Percentiles rank a stretch among this genome's conserved stretches.
phyloP scores from a whole-genome alignment of 2,329 filamentous ascomycete species.

The Exophiala alcalophila region DNA sequence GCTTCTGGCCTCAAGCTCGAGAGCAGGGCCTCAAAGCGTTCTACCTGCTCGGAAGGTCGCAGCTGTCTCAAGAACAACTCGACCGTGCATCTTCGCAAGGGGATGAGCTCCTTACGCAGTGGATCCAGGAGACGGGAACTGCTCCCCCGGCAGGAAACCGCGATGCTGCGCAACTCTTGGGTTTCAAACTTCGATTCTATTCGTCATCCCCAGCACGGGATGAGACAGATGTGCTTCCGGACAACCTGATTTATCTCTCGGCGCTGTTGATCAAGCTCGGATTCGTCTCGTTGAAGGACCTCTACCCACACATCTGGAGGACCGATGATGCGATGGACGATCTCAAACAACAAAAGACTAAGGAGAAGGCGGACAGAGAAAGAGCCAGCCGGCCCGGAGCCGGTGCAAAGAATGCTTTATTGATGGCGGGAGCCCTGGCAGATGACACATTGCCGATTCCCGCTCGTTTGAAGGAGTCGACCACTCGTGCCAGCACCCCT shows the following conservation, averaged over 20 bases:
- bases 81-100: slow-evolving; percentile 39
- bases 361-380: slow-evolving; percentile 77
- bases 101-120: slow-evolving; percentile 61
- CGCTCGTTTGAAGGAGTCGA: slow-evolving; percentile 51
- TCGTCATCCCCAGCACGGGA: slow-evolving; percentile 70
- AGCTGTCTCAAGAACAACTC: slow-evolving; percentile 59
- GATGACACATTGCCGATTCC: slow-evolving; percentile 68
- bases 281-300: slow-evolving; percentile 85
- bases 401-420: slow-evolving; percentile 72
- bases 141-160: slow-evolving; percentile 81
- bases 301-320: slow-evolving; percentile 90
- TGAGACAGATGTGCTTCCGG: slow-evolving; percentile 73
- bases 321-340: slow-evolving; percentile 77
- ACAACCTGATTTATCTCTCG: slow-evolving; percentile 88
- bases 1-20: slow-evolving; percentile 79
- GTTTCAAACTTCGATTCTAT: slow-evolving; percentile 96
- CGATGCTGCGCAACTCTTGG: slow-evolving; percentile 88
- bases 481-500: slow-evolving; percentile 51
- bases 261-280: slow-evolving; percentile 94
- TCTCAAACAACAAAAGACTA: slow-evolving; percentile 66
- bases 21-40: slow-evolving; percentile 76
- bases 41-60: slow-evolving; percentile 79
- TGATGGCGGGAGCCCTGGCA: slow-evolving; percentile 78
- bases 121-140: slow-evolving; percentile 78
- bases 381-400: slow-evolving; percentile 67